A percentile compares a stretch with the other conserved stretches of the same genome.
Evolutionary conservation across 257 asterid species (phyloP).

Genomic region (Mentha longifolia): DNA sequence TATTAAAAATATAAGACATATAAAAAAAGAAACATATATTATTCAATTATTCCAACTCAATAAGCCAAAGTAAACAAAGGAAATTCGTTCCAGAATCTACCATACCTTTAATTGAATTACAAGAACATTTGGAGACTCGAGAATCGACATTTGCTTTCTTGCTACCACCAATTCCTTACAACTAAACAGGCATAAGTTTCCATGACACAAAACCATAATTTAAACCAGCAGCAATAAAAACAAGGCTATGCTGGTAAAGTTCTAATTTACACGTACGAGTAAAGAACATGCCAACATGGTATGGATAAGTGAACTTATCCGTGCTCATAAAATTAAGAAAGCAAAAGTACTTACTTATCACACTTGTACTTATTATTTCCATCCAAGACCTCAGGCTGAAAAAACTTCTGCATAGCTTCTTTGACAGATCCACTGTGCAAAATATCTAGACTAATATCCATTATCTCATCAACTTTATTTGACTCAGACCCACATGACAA

Average conservation of each 20-base stretch:
- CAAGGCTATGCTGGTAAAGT: slow-evolving; percentile 16
- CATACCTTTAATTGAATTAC: slow-evolving; percentile 95
- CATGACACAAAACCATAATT: slow-evolving; percentile 24
- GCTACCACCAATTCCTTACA: slow-evolving; percentile 96
- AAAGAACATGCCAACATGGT: neutral
- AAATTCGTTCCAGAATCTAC: slow-evolving; percentile 19
- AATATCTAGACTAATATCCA: slow-evolving; percentile 97
- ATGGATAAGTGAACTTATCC: slow-evolving; percentile 12
- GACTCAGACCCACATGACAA: slow-evolving; percentile 97
- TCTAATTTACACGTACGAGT: slow-evolving; percentile 22
- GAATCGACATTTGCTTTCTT: slow-evolving; percentile 92
- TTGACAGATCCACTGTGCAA: slow-evolving; percentile 79
- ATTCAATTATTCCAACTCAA: slow-evolving; percentile 13
- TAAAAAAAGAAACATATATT: slow-evolving; percentile 6
- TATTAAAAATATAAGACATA: slow-evolving; percentile 30
- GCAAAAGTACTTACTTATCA: slow-evolving; percentile 67
- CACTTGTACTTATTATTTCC: slow-evolving; percentile 95
- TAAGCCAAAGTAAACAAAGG: slow-evolving; percentile 20
- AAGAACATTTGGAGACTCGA: slow-evolving; percentile 95
- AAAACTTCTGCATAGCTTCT: slow-evolving; percentile 85
- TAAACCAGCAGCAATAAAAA: slow-evolving; percentile 25
- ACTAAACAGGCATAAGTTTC: slow-evolving; percentile 60
- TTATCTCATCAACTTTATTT: slow-evolving; percentile 94
- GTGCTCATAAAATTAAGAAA: slow-evolving; percentile 7
- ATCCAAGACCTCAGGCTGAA: slow-evolving; percentile 91